A percentile compares a stretch with the other conserved stretches of the same genome.
These are phyloP conservation scores for Pelargonium australe DNA, from an alignment of 441 rosid genomes.

Conservation along the genomic window DNA sequence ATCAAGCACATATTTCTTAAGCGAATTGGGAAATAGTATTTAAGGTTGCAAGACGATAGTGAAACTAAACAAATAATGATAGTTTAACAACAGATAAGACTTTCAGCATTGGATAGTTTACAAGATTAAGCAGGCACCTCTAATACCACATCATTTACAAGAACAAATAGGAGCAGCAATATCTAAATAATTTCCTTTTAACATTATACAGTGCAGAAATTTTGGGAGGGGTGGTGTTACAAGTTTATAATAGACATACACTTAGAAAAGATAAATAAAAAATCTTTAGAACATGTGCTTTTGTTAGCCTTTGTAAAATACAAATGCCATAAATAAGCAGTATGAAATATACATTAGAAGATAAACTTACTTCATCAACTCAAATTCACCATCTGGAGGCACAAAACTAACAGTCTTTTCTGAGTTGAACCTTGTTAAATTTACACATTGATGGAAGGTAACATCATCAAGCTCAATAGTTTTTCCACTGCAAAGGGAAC, in stretches of 20 bases:
- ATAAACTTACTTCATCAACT: constrained; percentile 89
- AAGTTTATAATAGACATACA: not conserved
- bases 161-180: not conserved
- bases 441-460: constrained; percentile 96
- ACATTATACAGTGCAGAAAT: not conserved
- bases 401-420: constrained; percentile 98
- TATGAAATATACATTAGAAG: constrained; percentile 16
- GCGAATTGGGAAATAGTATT: not conserved
- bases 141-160: not conserved
- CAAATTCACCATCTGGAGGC: constrained; percentile 99
- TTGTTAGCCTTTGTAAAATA: not conserved
- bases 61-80: not conserved
- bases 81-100: not conserved
- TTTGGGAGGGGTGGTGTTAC: not conserved
- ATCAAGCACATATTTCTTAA: not conserved
- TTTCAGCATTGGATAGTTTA: too few species aligned
- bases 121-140: not conserved
- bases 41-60: not conserved
- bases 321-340: not conserved
- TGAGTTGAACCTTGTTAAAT: constrained; percentile 93
- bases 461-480: constrained; percentile 99
- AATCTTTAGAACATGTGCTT: not conserved
- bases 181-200: not conserved
- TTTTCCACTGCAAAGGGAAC: constrained; percentile 71
- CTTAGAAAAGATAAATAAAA: not conserved